Base-by-base conservation (phyloP, 1,284 basidiomycete species). In the Irpex lacteus region DNA sequence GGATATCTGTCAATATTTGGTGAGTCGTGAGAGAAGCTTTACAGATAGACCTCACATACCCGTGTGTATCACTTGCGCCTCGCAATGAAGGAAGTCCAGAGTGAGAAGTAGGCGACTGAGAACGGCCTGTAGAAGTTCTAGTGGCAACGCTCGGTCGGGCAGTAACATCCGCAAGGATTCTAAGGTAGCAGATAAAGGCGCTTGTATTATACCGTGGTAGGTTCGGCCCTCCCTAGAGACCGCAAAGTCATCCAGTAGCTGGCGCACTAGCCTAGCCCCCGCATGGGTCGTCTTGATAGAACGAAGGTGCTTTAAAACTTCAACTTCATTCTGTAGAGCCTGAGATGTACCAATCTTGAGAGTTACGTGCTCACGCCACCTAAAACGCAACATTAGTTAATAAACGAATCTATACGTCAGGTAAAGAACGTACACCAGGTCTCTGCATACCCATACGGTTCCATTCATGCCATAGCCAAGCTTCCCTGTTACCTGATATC, bases 401-500 rank as follows among this genome's bases (percentile, higher is more conserved):
- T 36, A 58, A 44, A 26, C 21, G 11, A 38, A 37, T 40, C 19
- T n/a, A 57, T 44, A 32, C 19, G 11, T 36, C 32, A 34, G 32
- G 32, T 34, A 34, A 34, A 34, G 32, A 9, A 64, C 67, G 54
- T 58, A 74, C 71, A 49, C 15, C 15, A 72, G 67, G 60, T 73
- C 70, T 37, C 66, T 66, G 32, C 66, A 68, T 34, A 75, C 69
- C 73, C 73, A 75, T 19, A 69, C 70, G 11, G 72, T 75, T 7
- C 70, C 65, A 60, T 66, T 70, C 32, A 62, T 62, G 5, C 73
- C 74, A 67, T 71, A 74, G 13, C 74, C 73, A 19, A 75, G 67
- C 65, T 75, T 75, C 32, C 68, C 64, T 13, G 72, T 53, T 19
- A 75, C 70, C 60, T 74, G 71, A 61, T 75, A 75, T 18, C 63